Evolutionary conservation across 352 stramenopile genomes (phyloP), one percentile per base, ranked within the genome.

Genomic region (Achlya hypogyna): DNA sequence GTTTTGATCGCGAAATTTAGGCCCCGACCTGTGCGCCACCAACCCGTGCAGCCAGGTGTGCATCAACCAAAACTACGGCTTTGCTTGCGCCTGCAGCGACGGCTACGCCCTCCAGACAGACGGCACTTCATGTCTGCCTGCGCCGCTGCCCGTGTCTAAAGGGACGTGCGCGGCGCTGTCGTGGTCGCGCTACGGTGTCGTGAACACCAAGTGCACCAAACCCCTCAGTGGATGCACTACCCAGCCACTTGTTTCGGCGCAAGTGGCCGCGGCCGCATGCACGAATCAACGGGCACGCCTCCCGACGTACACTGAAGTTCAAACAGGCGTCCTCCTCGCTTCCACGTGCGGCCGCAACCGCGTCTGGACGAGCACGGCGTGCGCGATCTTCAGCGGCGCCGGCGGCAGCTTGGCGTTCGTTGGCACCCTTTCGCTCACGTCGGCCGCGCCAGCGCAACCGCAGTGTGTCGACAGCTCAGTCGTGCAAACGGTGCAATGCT

Each of bases 11-110:
- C n/a, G n/a, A n/a, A n/a, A n/a, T n/a, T n/a, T n/a, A n/a, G n/a
- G n/a, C n/a, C n/a, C 20, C 51, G 14, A 35, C 22, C 6, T 20
- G 5, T 58, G 51, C n/a, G 29, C 22, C 1, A 8, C 4, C 5
- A 18, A 25, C 8, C 14, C 51, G 3, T 58, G 51, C 27, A 35
- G 22, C 22, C 51, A 58, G 14, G 10, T 58, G 20, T 58, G 51
- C 27, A 23, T 58, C 51, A 58, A 58, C 29, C 51, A 58, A 58
- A 31, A 31, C 14, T 58, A 38, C 10, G 51, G 51, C 51, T 58
- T 38, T 27, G 51, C 51, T 2, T 58, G 51, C n/a, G 27, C 51
- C 3, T 58, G 51, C 51, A 38, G 38, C 51, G 6, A 25, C 1
- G 51, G 51, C 23, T 58, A 38, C 10, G 3, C 22, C 1, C 51